Base-by-base conservation (phyloP, 805 yeast species). In the Lachancea fermentati region DNA sequence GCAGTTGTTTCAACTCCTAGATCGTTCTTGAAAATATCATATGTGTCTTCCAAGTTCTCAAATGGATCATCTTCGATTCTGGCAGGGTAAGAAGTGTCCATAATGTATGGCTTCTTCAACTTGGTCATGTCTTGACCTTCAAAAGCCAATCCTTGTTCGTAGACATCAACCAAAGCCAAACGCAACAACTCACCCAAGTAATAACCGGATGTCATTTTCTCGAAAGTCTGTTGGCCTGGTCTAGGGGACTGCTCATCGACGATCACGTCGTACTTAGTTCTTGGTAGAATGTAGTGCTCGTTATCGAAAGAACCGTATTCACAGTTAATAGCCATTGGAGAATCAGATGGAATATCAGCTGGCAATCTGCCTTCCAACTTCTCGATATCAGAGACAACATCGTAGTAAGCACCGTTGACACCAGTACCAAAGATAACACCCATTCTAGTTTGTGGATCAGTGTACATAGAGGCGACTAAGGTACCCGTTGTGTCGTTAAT, bases 401-500 rank as follows among this genome's bases (percentile, higher is more conserved):
- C 97, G 67, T 80, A 89, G 71, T 89, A 91, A 41, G 96, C 96
- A 63, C 97, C 97, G 64, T 91, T 91, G 68, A 91, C 86, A 52
- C 97, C 97, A 36, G 97, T 91, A 61, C 97, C 98, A 62, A 88
- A 91, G 55, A 91, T 91, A 59, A 87, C 77, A 44, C 98, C 98
- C 91, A 89, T 85, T 66, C 81, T 81, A 49, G 96, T 81, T 54
- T 78, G 79, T 28, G 91, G 78, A 61, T 91, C 95, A 38, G 94
- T 76, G 70, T 91, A 91, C 73, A 83, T 79, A 36, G 97, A 88
- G 25, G 97, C 97, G 47, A 91, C 95, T 56, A 91, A 71, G 34
- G 98, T 91, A 63, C 97, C 98, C 36, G 96, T 86, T 50, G 98
- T 91, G 65, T 91, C 98, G 68, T 89, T 91, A 66, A 91, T 91